Base-by-base conservation (phyloP, 1,139 yeast species). In the Yamadazyma taylorii region DNA sequence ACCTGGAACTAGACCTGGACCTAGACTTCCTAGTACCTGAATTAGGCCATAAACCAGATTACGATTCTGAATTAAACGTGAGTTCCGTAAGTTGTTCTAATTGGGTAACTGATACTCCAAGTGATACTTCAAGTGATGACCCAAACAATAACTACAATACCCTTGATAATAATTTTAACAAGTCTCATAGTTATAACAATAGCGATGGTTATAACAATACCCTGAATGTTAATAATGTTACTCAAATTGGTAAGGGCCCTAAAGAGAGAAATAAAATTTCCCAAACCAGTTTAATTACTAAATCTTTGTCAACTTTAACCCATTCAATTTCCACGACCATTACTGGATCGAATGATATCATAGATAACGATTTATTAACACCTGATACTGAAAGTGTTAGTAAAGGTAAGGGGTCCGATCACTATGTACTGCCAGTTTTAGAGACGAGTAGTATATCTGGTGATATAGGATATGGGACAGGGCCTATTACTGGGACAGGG, bases 171-270 rank as follows among this genome's bases (percentile, higher is more conserved):
- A 25, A 13, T 5, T 25, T n/a, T 27, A 27, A 27, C 30, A 27
- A 27, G 14, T 15, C 12, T 19, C 21, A 19, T 9, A 15, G 19
- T 8, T 16, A 16, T 27, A 27, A 27, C 30, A 27, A 27, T 27
- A 27, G 21, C 21, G 5, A 6, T 19, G 21, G 21, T 8, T 19
- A 19, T 19, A 19, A 19, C 21, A 19, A 19, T 19, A 19, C 21
- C 21, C 21, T 19, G 5, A 6, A 5, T 19, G 21, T 6, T 16
- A 27, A 27, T 15, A 15, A 27, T 16, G n/a, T n/a, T 27, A n/a
- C 30, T n/a, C 14, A 15, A 15, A 27, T 27, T 27, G 30, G 30
- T 16, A 27, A n/a, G n/a, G 30, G 11, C 30, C 21, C 21, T 27
- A 27, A 16, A 4, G 11, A 8, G 5, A 25, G 28, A 4, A 9